Evolutionary conservation across 2,329 filamentous ascomycete genomes (phyloP).

Genomic region (Verticillium isaacii): DNA sequence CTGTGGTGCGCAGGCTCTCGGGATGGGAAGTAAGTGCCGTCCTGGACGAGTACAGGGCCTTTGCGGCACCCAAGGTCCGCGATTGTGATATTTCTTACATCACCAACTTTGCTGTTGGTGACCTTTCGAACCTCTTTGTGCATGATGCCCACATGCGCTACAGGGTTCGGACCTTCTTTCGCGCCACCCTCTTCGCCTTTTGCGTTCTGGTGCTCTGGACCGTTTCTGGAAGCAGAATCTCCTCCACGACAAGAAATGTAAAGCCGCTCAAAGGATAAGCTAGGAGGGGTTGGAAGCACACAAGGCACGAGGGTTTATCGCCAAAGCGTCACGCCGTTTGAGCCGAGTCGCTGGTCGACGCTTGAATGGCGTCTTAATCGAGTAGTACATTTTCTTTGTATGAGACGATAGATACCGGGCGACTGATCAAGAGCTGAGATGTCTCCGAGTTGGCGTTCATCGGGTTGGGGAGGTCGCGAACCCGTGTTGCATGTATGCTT

Average conservation of each 20-base stretch:
- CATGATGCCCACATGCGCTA: slow-evolving; percentile 16
- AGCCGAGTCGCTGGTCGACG: slow-evolving; percentile 7
- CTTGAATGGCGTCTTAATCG: slow-evolving; percentile 6
- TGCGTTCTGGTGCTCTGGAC: slow-evolving; percentile 39
- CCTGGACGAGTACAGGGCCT: slow-evolving; percentile 69
- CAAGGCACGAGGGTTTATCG: background rate
- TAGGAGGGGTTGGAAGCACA: background rate
- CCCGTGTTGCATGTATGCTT: background rate
- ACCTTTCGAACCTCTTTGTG: slow-evolving; percentile 31
- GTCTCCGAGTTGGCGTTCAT: slow-evolving; percentile 29
- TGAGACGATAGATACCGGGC: slow-evolving; percentile 25
- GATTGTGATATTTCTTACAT: slow-evolving; percentile 59
- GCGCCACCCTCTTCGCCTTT: slow-evolving; percentile 36
- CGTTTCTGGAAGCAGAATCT: slow-evolving; percentile 28
- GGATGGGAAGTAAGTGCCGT: slow-evolving; percentile 61
- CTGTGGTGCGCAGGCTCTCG: slow-evolving; percentile 67
- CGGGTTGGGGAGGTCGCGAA: background rate
- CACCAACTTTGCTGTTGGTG: slow-evolving; percentile 38
- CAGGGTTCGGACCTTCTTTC: slow-evolving; percentile 31
- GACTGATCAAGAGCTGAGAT: slow-evolving; percentile 54
- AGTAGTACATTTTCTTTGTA: slow-evolving; percentile 11
- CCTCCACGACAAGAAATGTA: slow-evolving; percentile 8
- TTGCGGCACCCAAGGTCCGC: slow-evolving; percentile 55
- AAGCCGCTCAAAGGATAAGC: slow-evolving; percentile 5
- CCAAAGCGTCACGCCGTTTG: background rate